Base-by-base conservation (phyloP, 2,329 filamentous ascomycete species). In the Fusarium haematococcum region DNA sequence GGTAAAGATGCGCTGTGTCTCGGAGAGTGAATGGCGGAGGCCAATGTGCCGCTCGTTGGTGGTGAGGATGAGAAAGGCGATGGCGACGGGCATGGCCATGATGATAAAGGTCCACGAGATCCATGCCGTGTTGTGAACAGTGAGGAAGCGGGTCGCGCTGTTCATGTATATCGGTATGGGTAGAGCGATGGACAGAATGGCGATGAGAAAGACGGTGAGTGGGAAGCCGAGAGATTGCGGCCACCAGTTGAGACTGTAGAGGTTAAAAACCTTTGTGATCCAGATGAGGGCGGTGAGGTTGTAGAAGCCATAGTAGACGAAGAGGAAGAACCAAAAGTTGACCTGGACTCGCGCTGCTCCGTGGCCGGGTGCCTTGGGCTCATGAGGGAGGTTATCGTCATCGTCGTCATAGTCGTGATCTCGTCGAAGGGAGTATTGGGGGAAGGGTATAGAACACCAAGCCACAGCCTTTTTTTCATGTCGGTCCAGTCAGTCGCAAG, bases 241-340 rank as follows among this genome's bases (percentile, higher is more conserved):
- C 91, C 91, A 93, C 91, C 91, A 93, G 82, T 93, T 93, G 66
- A 93, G 84, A 70, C 88, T 90, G 84, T 93, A 93, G 25, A 93
- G 85, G 77, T 93, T 93, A 80, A 93, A 93, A 6, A 93, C 87
- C 78, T 92, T 93, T 57, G 91, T 93, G 79, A 93, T 92, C 90
- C 91, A 93, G 70, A 92, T 88, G 75, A 93, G 82, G 3, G 91
- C 91, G 6, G 90, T 91, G 27, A 92, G 78, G 79, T 91, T 92
- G 81, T 93, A 93, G 75, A 92, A 88, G 66, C 90, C 90, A 80
- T 93, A 93, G 83, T 92, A 93, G 66, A 92, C 88, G 58, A 92
- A 88, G 41, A 93, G 84, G 78, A 93, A 93, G 85, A 92, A 92
- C 91, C 91, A 93, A 78, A 93, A 93, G 83, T 91, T 92, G 75